Conservation (phyloP, 345 rosid genomes). For the Carallia brachiata region DNA sequence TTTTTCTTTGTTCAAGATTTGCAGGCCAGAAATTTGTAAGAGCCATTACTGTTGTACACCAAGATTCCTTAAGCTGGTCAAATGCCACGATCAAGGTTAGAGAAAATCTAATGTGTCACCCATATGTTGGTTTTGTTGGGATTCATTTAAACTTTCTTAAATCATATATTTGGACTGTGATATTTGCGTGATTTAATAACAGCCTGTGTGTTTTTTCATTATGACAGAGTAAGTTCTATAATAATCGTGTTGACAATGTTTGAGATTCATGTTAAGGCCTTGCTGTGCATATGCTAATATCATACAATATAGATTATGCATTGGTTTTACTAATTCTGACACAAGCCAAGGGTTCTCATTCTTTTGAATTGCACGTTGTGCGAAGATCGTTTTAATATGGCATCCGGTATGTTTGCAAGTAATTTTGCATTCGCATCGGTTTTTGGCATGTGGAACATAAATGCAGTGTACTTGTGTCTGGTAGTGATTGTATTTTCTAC, state of each 20-base stretch:
- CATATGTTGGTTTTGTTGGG: background rate
- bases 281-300: too few species aligned
- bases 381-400: background rate
- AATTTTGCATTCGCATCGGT: background rate
- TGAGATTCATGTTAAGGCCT: too few species aligned
- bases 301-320: too few species aligned
- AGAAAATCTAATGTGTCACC: background rate
- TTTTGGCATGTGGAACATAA: background rate
- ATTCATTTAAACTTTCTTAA: background rate
- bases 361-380: too few species aligned
- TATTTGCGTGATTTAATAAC: too few species aligned
- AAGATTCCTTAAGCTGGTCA: conserved; percentile 12
- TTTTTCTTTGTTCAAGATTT: background rate
- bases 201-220: too few species aligned
- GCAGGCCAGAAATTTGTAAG: conserved; percentile 29
- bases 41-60: conserved; percentile 8
- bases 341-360: too few species aligned
- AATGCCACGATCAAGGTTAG: conserved; percentile 88
- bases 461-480: background rate
- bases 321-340: too few species aligned
- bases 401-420: background rate
- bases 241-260: too few species aligned
- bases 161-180: too few species aligned
- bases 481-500: background rate
- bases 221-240: too few species aligned